Conservation (phyloP, 345 rosid species). For the Acer negundo region DNA sequence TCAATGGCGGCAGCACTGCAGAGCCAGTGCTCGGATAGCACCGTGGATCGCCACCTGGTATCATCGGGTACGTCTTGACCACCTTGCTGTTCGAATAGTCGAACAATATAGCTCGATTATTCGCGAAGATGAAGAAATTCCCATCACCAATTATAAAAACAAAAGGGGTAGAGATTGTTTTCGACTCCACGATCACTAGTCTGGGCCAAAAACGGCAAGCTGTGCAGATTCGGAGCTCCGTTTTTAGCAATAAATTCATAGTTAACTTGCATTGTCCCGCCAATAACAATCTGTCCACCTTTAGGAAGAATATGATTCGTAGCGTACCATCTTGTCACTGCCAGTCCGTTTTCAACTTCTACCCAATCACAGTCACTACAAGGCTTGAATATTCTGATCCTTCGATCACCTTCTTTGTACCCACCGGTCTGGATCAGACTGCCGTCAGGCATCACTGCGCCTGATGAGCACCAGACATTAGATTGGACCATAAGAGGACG, state of each 20-base stretch:
- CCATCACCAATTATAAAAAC: slow-evolving; percentile 67
- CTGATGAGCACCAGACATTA: no score
- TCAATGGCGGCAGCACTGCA: slow-evolving; percentile 71
- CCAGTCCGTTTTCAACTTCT: slow-evolving; percentile 51
- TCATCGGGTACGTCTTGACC: slow-evolving; percentile 54
- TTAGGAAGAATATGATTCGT: slow-evolving; percentile 70
- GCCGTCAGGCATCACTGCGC: no score
- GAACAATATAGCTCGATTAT: slow-evolving; percentile 66
- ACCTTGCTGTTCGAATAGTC: slow-evolving; percentile 48
- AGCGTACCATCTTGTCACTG: slow-evolving; percentile 68
- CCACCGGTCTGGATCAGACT: no score
- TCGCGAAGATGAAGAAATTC: slow-evolving; percentile 67
- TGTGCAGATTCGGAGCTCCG: slow-evolving; percentile 26
- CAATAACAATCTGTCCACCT: slow-evolving; percentile 63
- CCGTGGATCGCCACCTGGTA: slow-evolving; percentile 78
- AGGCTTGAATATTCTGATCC: no score
- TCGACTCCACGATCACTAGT: slow-evolving; percentile 51
- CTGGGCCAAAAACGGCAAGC: slow-evolving; percentile 56
- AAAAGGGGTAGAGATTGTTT: slow-evolving; percentile 86
- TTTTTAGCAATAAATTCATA: slow-evolving; percentile 71
- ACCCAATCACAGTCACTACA: slow-evolving; percentile 56
- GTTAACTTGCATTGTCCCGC: slow-evolving; percentile 64
- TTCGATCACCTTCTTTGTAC: no score
- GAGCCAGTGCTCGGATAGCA: slow-evolving; percentile 86
- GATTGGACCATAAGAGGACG: no score